A percentile compares a stretch with the other conserved stretches of the same genome.
Evolutionary conservation across 2,329 filamentous ascomycete genomes (phyloP).

Genomic region (Aurifilum marmelostoma): DNA sequence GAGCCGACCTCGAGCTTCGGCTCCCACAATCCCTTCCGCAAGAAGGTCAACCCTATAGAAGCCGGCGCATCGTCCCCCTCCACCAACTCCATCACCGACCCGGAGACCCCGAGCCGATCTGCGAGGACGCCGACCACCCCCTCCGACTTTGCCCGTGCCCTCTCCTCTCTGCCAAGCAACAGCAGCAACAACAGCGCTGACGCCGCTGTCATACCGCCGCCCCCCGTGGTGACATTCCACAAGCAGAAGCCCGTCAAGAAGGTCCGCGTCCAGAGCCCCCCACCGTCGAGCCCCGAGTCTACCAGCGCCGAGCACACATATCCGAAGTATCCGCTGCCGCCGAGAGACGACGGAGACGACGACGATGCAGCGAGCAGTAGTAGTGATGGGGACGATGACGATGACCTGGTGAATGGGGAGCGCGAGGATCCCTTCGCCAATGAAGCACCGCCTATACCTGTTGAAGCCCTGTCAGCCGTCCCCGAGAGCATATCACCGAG

Average conservation of each 20-base stretch:
- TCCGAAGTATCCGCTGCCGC: conserved; percentile 38
- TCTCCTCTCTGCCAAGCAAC: conserved; percentile 21
- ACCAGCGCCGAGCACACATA: conserved; percentile 39
- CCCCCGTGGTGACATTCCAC: conserved; percentile 41
- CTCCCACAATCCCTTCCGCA: conserved; percentile 59
- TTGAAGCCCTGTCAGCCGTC: conserved; percentile 29
- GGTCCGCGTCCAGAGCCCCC: conserved; percentile 68
- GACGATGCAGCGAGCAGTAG: conserved; percentile 39
- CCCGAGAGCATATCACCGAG: neutral
- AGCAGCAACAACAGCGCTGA: neutral
- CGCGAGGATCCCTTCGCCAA: conserved; percentile 40
- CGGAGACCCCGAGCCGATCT: neutral
- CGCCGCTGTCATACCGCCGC: conserved; percentile 34
- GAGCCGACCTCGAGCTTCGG: conserved; percentile 38
- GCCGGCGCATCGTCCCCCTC: conserved; percentile 27
- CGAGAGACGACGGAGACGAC: conserved; percentile 37
- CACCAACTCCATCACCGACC: conserved; percentile 30
- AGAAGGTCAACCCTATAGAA: conserved; percentile 38
- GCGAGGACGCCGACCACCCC: conserved; percentile 21
- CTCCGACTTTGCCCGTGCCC: conserved; percentile 30
- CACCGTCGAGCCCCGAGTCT: conserved; percentile 62
- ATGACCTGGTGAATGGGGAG: conserved; percentile 35
- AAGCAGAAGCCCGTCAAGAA: conserved; percentile 64
- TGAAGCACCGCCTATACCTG: conserved; percentile 33
- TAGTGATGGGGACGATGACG: conserved; percentile 27